These are phyloP conservation scores for Diutina sp. DNA, from an alignment of 1,139 yeast species.

Conservation along the genomic window DNA sequence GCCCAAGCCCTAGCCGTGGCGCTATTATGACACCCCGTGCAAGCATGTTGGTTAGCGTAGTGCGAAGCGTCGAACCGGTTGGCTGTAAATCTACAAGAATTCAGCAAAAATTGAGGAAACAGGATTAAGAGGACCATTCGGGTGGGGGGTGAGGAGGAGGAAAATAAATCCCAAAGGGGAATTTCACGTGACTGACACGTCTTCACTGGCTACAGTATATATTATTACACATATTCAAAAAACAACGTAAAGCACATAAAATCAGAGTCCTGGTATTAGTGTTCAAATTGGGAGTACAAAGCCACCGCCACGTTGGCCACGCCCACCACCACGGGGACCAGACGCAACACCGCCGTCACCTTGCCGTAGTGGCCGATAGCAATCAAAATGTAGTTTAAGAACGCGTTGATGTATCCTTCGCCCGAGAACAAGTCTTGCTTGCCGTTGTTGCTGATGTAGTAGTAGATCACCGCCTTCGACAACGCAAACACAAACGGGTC, in stretches of 20 bases:
- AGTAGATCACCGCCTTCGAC: conserved; percentile 33
- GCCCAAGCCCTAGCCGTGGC: neutral
- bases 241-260: neutral
- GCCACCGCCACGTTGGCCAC: conserved; percentile 36
- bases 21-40: neutral
- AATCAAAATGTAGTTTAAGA: conserved; percentile 22
- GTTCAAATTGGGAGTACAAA: conserved; percentile 38
- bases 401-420: conserved; percentile 22
- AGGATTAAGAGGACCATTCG: no score
- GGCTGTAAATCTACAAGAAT: neutral
- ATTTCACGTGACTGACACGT: neutral
- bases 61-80: neutral
- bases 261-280: conserved; percentile 11
- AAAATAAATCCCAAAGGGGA: no score
- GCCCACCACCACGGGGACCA: conserved; percentile 35
- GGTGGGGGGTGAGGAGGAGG: no score
- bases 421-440: conserved; percentile 12
- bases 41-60: neutral
- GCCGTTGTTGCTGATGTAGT: conserved; percentile 24
- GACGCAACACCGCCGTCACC: conserved; percentile 26
- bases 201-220: neutral
- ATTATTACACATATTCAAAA: neutral
- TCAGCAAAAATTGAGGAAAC: neutral
- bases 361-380: conserved; percentile 25
- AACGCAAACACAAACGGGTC: conserved; percentile 52